phyloP scores from a whole-genome alignment of 2,329 filamentous ascomycete species.

The Sporothrix schenckii region DNA sequence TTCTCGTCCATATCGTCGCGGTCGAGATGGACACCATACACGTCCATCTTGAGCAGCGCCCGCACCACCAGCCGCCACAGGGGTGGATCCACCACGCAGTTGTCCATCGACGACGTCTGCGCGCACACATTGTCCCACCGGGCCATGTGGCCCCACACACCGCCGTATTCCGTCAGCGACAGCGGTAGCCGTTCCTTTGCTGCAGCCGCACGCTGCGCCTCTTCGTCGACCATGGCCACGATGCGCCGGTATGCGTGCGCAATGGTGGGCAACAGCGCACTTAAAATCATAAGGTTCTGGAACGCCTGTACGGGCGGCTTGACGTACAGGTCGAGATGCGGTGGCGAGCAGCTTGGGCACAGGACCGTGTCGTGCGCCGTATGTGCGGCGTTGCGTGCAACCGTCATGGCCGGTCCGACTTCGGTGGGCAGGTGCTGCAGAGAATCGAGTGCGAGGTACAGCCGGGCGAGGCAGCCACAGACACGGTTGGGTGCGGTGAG shows the following conservation, averaged over 20 bases:
- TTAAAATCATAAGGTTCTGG: constrained; percentile 63
- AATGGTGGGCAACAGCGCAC: constrained; percentile 59
- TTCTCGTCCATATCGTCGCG: background rate
- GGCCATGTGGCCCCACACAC: constrained; percentile 50
- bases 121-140: constrained; percentile 40
- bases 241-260: constrained; percentile 61
- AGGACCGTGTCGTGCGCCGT: constrained; percentile 56
- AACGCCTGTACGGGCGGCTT: constrained; percentile 53
- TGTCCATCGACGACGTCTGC: constrained; percentile 44
- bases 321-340: constrained; percentile 43
- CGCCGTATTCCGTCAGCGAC: constrained; percentile 52
- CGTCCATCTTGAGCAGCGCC: constrained; percentile 58
- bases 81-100: constrained; percentile 53
- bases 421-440: constrained; percentile 53
- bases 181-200: constrained; percentile 51
- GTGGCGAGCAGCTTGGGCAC: constrained; percentile 55
- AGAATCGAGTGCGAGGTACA: constrained; percentile 56
- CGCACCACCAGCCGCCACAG: constrained; percentile 59
- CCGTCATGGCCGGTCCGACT: constrained; percentile 51
- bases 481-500: constrained; percentile 32
- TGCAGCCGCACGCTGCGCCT: constrained; percentile 50
- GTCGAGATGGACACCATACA: constrained; percentile 54
- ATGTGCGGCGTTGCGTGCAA: constrained; percentile 53
- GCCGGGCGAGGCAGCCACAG: constrained; percentile 54
- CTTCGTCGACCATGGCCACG: constrained; percentile 58